Evolutionary conservation across 2,329 filamentous ascomycete species (phyloP).

Genomic region (Stemphylium beticola): DNA sequence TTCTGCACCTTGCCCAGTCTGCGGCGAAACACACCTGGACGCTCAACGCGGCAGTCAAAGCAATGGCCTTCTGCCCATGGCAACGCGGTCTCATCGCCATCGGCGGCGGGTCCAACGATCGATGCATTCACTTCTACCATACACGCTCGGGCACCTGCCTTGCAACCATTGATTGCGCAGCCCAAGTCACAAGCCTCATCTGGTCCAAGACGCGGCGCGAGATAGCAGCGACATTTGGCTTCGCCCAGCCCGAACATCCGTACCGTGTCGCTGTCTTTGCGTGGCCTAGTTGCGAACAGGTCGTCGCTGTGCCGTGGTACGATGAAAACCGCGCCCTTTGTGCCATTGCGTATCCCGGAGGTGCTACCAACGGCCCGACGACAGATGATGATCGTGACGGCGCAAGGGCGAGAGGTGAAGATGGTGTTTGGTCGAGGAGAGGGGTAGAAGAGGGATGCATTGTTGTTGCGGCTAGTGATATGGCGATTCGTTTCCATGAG

Average conservation of each 20-base stretch:
- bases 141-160: constrained; percentile 80
- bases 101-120: constrained; percentile 91
- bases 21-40: constrained; percentile 73
- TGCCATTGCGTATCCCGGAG: constrained; percentile 82
- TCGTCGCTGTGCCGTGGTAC: constrained; percentile 85
- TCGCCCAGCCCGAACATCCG: constrained; percentile 86
- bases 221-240: constrained; percentile 93
- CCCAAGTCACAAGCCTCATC: constrained; percentile 90
- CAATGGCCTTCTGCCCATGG: constrained; percentile 97
- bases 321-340: constrained; percentile 80
- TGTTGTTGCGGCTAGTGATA: constrained; percentile 89
- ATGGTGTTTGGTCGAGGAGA: constrained; percentile 61
- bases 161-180: constrained; percentile 88
- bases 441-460: constrained; percentile 78
- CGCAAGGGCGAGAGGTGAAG: constrained; percentile 53
- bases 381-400: constrained; percentile 8
- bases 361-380: constrained; percentile 51
- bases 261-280: constrained; percentile 90
- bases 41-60: constrained; percentile 90
- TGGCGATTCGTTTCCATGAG: constrained; percentile 94
- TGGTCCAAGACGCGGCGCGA: constrained; percentile 88
- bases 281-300: constrained; percentile 88
- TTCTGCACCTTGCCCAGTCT: constrained; percentile 59
- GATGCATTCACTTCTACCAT: constrained; percentile 95
- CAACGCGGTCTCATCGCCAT: constrained; percentile 85